These are phyloP conservation scores for Tinospora cordifolia DNA, from an alignment of 164 flowering plant genomes.

Conservation along the genomic window DNA sequence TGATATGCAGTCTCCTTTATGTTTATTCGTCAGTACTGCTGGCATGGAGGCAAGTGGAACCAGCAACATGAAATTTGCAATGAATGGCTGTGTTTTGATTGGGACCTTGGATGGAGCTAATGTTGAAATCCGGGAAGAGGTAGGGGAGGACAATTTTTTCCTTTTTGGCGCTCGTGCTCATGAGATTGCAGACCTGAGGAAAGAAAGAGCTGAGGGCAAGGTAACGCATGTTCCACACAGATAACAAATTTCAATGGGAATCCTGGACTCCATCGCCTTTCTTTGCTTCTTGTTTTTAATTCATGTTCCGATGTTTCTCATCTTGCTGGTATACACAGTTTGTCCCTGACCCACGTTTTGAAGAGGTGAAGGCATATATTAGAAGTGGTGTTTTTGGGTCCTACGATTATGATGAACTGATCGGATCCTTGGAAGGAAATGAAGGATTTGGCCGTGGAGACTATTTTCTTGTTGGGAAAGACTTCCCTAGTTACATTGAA, in stretches of 20 bases:
- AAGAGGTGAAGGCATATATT: slow-evolving; percentile 72
- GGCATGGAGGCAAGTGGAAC: slow-evolving; percentile 99
- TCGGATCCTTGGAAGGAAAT: slow-evolving; percentile 89
- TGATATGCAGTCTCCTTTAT: slow-evolving; percentile 1
- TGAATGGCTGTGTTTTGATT: no score
- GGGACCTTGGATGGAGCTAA: no score
- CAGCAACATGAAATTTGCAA: slow-evolving; percentile 98
- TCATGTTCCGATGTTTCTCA: background rate
- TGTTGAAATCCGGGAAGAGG: slow-evolving; percentile 91
- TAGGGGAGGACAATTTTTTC: slow-evolving; percentile 89
- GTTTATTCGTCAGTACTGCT: slow-evolving; percentile 56
- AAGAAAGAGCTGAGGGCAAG: slow-evolving; percentile 88
- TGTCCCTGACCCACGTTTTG: slow-evolving; percentile 77
- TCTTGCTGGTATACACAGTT: slow-evolving; percentile 35
- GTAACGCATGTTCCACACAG: slow-evolving; percentile 23
- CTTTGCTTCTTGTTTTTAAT: background rate
- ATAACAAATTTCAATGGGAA: background rate
- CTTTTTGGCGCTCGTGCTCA: slow-evolving; percentile 87
- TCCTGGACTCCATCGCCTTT: background rate
- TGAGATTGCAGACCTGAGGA: slow-evolving; percentile 74
- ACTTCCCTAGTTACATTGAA: slow-evolving; percentile 88
- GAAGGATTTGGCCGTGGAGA: slow-evolving; percentile 83
- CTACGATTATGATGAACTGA: slow-evolving; percentile 50
- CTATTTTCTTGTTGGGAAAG: slow-evolving; percentile 91
- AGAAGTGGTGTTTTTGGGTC: slow-evolving; percentile 74